Evolutionary conservation across 352 stramenopile species (phyloP), one percentile per base, ranked within the genome.

Genomic region (Phytophthora chlamydospora): DNA sequence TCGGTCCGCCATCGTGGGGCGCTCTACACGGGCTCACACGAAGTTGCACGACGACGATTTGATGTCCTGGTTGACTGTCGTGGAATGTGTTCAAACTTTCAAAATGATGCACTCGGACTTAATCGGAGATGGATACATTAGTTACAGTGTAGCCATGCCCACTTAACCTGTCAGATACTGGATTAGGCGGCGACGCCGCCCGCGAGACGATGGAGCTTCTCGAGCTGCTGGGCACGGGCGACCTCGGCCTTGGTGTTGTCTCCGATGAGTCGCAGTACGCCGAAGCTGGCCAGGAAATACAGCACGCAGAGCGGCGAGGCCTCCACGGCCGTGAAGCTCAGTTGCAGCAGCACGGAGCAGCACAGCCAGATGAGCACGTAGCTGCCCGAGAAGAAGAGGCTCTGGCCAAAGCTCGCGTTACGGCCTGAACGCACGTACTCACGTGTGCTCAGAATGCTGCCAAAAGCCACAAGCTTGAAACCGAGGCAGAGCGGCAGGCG

Each of bases 181-280:
- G 8, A 17, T 17, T 53, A 66, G 12, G 42, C 43, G n/a, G 0
- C n/a, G 19, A 44, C 21, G 12, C 34, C 40, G 21, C 43, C 24
- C 2, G 50, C 51, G 47, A 81, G 51, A 6, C 60, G 45, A 43
- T 84, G 71, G n/a, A 88, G 68, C 58, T 86, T 85, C 45, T 83
- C 52, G 11, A 88, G 73, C 36, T 89, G 79, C 57, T 80, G 27
- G 11, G 75, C 72, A 8, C 78, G 71, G 33, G 68, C 76, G 29
- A 76, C 49, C 57, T 86, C 76, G 17, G 76, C 73, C 54, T 78
- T 77, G 10, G 74, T 85, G 50, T 83, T 89, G 65, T 66, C 68
- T 36, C 72, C 75, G 6, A 89, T 76, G 21, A 89, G 54, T 13
- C 51, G 53, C 19, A 80, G 51, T 8, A 60, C 56, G 1, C 44